phyloP scores from a whole-genome alignment of 2,329 filamentous ascomycete genomes.

The Chrysosporium queenslandicum region DNA sequence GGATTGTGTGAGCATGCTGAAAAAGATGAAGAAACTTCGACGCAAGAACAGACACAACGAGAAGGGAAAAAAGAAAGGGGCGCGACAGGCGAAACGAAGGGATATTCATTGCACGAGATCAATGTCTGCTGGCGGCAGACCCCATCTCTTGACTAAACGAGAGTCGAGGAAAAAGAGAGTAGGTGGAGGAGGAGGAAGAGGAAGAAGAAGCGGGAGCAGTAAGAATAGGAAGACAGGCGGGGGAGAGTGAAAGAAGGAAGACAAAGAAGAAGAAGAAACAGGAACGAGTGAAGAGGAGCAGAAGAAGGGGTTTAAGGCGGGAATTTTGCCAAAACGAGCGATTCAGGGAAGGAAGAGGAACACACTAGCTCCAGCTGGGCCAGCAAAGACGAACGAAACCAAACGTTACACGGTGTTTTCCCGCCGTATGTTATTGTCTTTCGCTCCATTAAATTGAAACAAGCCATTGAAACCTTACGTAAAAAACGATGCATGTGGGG shows the following conservation, averaged over 20 bases:
- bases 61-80: constrained; percentile 23
- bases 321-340: not conserved
- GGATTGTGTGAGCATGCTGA: constrained; percentile 22
- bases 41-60: constrained; percentile 21
- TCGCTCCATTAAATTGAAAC: not conserved
- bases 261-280: not conserved
- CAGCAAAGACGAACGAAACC: too few relatives aligned
- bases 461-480: not conserved
- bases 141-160: constrained; percentile 14
- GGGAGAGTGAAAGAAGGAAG: not conserved
- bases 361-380: not conserved
- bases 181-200: not conserved
- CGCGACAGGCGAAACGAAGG: constrained; percentile 20
- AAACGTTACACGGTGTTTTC: too few relatives aligned
- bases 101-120: constrained; percentile 18
- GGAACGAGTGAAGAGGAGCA: not conserved
- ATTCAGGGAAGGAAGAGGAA: not conserved
- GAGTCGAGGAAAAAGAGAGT: not conserved
- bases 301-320: not conserved
- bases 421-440: too few relatives aligned
- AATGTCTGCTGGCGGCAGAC: constrained; percentile 1
- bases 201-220: not conserved
- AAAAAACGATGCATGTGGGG: not conserved
- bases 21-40: constrained; percentile 25
- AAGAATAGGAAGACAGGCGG: not conserved